Conservation (phyloP, 768 basidiomycete genomes). For the Suillus plorans region DNA sequence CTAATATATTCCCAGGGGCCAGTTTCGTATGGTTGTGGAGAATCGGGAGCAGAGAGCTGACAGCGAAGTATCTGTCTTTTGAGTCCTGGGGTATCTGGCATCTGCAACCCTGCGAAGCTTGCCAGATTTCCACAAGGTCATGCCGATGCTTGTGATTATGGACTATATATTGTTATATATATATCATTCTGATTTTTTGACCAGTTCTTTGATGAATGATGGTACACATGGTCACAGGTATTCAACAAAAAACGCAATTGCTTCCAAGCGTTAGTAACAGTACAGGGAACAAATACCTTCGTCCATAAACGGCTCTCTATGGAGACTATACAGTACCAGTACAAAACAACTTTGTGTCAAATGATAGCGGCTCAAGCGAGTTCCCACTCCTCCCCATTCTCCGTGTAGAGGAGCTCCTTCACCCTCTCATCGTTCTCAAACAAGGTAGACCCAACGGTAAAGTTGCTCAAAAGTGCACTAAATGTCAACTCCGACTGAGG, state of each 20-base stretch:
- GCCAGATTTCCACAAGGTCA: conserved; percentile 70
- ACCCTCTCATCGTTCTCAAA: no score
- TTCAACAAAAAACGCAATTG: no score
- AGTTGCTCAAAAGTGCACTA: neutral
- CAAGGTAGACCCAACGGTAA: neutral
- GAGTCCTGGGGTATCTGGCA: conserved; percentile 52
- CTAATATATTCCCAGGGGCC: neutral
- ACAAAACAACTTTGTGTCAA: neutral
- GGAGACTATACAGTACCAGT: no score
- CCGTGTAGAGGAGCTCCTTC: neutral
- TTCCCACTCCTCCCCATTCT: neutral
- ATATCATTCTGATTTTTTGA: no score
- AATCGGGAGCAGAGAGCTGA: neutral
- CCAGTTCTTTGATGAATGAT: no score
- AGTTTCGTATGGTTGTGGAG: conserved; percentile 68
- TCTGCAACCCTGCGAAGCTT: conserved; percentile 71
- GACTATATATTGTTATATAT: no score
- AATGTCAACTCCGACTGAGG: neutral
- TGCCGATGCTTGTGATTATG: no score
- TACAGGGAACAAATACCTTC: no score
- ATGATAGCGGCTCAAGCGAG: neutral
- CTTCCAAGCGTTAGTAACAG: no score
- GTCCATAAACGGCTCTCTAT: no score
- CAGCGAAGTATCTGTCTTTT: conserved; percentile 67
- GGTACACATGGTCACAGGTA: no score